Base-by-base conservation (phyloP, 2,329 filamentous ascomycete genomes). In the Neofusicoccum ribis region DNA sequence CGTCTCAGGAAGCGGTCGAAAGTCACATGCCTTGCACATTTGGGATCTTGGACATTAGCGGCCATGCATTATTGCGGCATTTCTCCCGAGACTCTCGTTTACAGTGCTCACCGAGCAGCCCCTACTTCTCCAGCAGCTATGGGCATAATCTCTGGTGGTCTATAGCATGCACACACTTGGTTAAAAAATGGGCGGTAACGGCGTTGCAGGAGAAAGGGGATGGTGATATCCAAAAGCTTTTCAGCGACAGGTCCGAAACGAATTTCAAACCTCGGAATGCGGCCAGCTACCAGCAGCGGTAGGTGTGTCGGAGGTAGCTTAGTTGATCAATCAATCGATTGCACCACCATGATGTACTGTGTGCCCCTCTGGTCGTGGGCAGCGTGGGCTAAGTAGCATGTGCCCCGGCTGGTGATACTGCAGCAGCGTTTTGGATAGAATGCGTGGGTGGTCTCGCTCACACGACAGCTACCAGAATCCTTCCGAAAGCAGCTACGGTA, bases 151-250 rank as follows among this genome's bases (percentile, higher is more conserved):
- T 46, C 56, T 36, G 56, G 3, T 37, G 56, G 41, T 47, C 54
- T 59, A 47, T 39, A 47, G 15, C 43, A 47, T 60, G 56, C 56
- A 44, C 8, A 37, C 34, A 47, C 14, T 60, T 60, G 56, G 56
- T 41, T 60, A 60, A 20, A 7, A 59, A 47, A 36, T 5, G 56
- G 56, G 41, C 17, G 41, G 17, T 60, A 46, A 60, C 41, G 56
- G 56, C 56, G 56, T 60, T 60, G 43, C 56, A 60, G 56, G 56
- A 60, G 43, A 60, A 60, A 60, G 56, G 54, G 41, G 56, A 47
- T 47, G 41, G 43, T 9, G 41, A 60, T 60, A 60, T 60, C 56
- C 56, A 23, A 60, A 60, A 31, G 27, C 15, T 20, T 60, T 47
- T 46, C 27, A 37, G 56, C 23, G 56, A 47, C 36, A 12, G 39